Conservation (phyloP, 106 monocot species). For the Platanthera guangdongensis region DNA sequence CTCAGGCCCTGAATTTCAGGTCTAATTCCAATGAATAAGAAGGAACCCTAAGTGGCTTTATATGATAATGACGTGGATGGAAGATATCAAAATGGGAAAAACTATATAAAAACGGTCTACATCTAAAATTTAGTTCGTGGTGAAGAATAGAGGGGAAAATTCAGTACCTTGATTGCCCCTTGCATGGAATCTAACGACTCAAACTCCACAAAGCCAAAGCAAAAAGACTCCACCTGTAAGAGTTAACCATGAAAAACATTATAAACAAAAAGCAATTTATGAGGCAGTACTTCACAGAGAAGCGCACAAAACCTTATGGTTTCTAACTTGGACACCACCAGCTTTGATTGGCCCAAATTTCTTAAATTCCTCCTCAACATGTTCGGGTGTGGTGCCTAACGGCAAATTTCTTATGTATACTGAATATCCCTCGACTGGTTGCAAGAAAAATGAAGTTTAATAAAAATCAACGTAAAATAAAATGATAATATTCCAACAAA, state of each 20-base stretch:
- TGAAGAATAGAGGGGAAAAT: background rate
- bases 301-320: slow-evolving; percentile 55
- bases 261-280: background rate
- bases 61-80: no score
- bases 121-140: background rate
- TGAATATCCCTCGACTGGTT: slow-evolving; percentile 49
- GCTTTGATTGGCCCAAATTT: slow-evolving; percentile 76
- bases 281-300: background rate
- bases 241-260: background rate
- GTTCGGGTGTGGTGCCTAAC: slow-evolving; percentile 36
- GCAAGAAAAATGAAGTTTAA: background rate
- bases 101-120: no score
- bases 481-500: background rate
- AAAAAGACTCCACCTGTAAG: slow-evolving; percentile 32
- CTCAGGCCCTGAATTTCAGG: no score
- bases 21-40: no score
- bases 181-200: slow-evolving; percentile 40
- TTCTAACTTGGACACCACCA: slow-evolving; percentile 88
- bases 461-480: background rate
- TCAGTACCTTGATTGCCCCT: slow-evolving; percentile 45
- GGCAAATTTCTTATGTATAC: slow-evolving; percentile 71
- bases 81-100: no score
- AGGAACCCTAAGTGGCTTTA: no score
- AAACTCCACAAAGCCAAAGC: slow-evolving; percentile 61
- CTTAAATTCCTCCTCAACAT: slow-evolving; percentile 55